Evolutionary conservation across 1,139 yeast species (phyloP).

Genomic region (Blastobotrys persicus): DNA sequence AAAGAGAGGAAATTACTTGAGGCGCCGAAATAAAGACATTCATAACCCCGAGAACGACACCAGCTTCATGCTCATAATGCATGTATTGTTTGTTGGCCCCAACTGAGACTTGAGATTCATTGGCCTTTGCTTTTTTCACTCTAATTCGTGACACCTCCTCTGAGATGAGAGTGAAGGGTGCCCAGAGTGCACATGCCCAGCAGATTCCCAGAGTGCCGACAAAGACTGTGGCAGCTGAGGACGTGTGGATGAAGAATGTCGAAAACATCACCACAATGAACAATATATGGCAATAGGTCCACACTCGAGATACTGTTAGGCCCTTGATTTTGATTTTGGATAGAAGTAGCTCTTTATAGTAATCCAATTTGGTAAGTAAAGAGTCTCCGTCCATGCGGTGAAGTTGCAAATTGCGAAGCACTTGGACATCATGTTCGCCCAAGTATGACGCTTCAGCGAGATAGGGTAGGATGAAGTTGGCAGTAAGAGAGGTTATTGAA

Average conservation of each 20-base stretch:
- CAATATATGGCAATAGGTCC: slow-evolving; percentile 37
- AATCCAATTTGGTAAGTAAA: not conserved
- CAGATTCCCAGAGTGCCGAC: slow-evolving; percentile 39
- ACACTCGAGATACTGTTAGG: slow-evolving; percentile 27
- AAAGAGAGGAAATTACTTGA: slow-evolving; percentile 40
- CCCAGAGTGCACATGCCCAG: slow-evolving; percentile 44
- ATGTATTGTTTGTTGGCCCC: slow-evolving; percentile 1
- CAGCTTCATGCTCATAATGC: slow-evolving; percentile 34
- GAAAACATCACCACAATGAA: slow-evolving; percentile 36
- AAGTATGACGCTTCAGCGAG: slow-evolving; percentile 22
- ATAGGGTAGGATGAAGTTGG: slow-evolving; percentile 36
- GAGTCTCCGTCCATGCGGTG: not conserved
- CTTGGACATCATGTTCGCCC: slow-evolving; percentile 10
- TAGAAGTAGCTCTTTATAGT: not conserved
- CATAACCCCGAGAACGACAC: slow-evolving; percentile 41
- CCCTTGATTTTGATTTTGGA: slow-evolving; percentile 12
- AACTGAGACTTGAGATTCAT: slow-evolving; percentile 1
- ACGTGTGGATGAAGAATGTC: slow-evolving; percentile 33
- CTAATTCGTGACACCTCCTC: slow-evolving; percentile 36
- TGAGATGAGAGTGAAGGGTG: slow-evolving; percentile 41
- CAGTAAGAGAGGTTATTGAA: slow-evolving; percentile 37
- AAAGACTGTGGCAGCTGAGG: slow-evolving; percentile 32
- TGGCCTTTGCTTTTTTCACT: slow-evolving; percentile 25
- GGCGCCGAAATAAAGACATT: slow-evolving; percentile 42
- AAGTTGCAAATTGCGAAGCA: slow-evolving; percentile 6